phyloP scores from a whole-genome alignment of 2,329 filamentous ascomycete species.

The Sordariomycetes sp. region DNA sequence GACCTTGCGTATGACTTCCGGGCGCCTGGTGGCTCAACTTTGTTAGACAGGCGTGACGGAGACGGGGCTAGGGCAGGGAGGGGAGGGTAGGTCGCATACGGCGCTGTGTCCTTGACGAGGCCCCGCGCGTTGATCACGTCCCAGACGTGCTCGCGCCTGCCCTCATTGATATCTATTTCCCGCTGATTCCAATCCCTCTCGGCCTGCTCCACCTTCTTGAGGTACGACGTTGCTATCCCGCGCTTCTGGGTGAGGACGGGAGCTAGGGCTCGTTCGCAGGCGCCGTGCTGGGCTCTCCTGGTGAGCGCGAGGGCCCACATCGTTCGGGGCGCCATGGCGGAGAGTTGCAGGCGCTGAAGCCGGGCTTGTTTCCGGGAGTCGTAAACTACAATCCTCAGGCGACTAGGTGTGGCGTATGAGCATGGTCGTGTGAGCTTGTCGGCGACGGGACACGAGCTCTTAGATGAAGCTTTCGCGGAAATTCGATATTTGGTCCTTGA shows the following conservation, averaged over 20 bases:
- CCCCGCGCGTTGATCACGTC: conserved; percentile 61
- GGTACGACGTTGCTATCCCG: conserved; percentile 26
- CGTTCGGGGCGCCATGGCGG: conserved; percentile 1
- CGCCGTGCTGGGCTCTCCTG: background rate
- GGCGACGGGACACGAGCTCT: background rate
- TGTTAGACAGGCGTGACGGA: background rate
- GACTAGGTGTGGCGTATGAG: background rate
- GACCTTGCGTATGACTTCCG: conserved; percentile 46
- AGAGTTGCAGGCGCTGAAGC: background rate
- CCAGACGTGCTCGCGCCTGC: conserved; percentile 44
- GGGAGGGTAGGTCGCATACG: conserved; percentile 41
- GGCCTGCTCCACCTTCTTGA: conserved; percentile 31
- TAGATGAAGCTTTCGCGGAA: background rate
- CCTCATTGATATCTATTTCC: conserved; percentile 35
- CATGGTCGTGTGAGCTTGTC: background rate
- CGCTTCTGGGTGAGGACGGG: conserved; percentile 12
- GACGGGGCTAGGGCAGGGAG: background rate
- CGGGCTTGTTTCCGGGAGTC: background rate
- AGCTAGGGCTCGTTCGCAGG: background rate
- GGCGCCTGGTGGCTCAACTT: conserved; percentile 20
- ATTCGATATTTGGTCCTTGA: background rate
- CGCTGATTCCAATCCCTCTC: conserved; percentile 34
- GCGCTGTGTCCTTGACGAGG: conserved; percentile 63
- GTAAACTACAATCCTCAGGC: too few species aligned
- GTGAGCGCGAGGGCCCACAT: background rate